phyloP scores from a whole-genome alignment of 1,284 basidiomycete genomes.

The Uromyces viciae-fabae region DNA sequence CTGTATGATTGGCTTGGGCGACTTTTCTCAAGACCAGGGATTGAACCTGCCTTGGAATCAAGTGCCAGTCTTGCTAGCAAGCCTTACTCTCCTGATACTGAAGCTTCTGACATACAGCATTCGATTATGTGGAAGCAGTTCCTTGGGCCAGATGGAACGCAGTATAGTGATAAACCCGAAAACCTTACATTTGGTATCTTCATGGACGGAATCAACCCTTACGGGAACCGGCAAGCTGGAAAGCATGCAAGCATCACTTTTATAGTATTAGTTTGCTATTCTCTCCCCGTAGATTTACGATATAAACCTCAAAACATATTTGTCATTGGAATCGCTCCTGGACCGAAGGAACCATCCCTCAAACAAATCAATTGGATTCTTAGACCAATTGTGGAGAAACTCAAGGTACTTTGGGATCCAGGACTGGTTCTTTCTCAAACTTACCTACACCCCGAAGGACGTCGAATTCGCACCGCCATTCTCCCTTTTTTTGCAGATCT shows the following conservation, averaged over 20 bases:
- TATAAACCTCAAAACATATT: slow-evolving; percentile 55
- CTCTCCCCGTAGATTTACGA: slow-evolving; percentile 52
- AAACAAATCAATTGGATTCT: slow-evolving; percentile 53
- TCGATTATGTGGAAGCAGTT: slow-evolving; percentile 18
- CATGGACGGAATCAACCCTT: slow-evolving; percentile 25
- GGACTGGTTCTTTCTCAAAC: slow-evolving; percentile 49
- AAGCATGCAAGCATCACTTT: slow-evolving; percentile 6
- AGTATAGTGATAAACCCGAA: neutral
- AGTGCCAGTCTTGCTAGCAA: neutral
- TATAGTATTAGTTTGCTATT: neutral
- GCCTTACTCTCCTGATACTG: neutral
- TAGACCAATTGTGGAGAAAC: slow-evolving; percentile 51
- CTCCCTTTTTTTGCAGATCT: slow-evolving; percentile 46
- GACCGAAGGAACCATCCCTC: slow-evolving; percentile 46
- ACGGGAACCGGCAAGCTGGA: slow-evolving; percentile 8
- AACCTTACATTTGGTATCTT: slow-evolving; percentile 21
- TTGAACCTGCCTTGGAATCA: neutral
- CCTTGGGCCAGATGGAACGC: neutral
- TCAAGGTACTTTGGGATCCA: slow-evolving; percentile 52
- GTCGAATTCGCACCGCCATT: slow-evolving; percentile 15
- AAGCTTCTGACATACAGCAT: slow-evolving; percentile 21
- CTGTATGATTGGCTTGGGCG: slow-evolving; percentile 30
- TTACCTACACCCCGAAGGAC: neutral
- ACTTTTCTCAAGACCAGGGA: slow-evolving; percentile 18
- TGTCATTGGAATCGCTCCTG: slow-evolving; percentile 55